Evolutionary conservation across 164 flowering plant genomes (phyloP).

Genomic region (Taxillus chinensis): DNA sequence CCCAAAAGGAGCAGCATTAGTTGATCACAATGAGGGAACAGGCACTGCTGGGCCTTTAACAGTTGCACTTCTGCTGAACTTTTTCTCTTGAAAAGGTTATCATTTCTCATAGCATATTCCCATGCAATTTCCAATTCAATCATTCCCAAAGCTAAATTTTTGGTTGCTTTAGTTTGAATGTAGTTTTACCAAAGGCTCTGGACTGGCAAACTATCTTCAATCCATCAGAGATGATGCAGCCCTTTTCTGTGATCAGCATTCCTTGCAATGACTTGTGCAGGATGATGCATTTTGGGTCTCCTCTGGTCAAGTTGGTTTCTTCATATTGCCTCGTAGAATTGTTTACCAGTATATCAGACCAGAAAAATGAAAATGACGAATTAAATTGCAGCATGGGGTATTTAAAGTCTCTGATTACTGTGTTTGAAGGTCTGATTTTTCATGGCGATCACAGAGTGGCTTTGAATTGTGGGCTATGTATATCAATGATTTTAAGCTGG

Average conservation of each 20-base stretch:
- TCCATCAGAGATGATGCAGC: conserved; percentile 15
- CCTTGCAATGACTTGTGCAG: conserved; percentile 65
- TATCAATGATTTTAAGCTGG: conserved; percentile 57
- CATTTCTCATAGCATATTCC: not conserved
- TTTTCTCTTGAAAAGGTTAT: conserved; percentile 70
- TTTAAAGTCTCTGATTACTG: conserved; percentile 46
- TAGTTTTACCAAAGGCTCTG: conserved; percentile 41
- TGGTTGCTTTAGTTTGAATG: conserved; percentile 30
- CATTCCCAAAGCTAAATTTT: conserved; percentile 14
- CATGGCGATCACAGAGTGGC: conserved; percentile 55
- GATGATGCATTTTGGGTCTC: conserved; percentile 69
- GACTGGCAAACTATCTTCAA: conserved; percentile 45
- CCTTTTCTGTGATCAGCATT: conserved; percentile 33
- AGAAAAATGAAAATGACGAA: conserved; percentile 20
- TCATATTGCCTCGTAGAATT: conserved; percentile 69
- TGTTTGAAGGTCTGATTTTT: conserved; percentile 62
- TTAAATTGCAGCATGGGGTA: conserved; percentile 29
- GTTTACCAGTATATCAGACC: conserved; percentile 39
- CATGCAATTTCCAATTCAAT: not conserved
- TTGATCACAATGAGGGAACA: conserved; percentile 51
- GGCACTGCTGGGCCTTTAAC: conserved; percentile 38
- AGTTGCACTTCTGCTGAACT: conserved; percentile 43
- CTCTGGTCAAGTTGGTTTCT: conserved; percentile 61
- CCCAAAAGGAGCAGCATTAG: conserved; percentile 54
- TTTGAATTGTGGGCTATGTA: conserved; percentile 53